Evolutionary conservation across 192 early-diverging fungal species (phyloP), one percentile per base, ranked within the genome.

Genomic region (Mortierella antarctica): DNA sequence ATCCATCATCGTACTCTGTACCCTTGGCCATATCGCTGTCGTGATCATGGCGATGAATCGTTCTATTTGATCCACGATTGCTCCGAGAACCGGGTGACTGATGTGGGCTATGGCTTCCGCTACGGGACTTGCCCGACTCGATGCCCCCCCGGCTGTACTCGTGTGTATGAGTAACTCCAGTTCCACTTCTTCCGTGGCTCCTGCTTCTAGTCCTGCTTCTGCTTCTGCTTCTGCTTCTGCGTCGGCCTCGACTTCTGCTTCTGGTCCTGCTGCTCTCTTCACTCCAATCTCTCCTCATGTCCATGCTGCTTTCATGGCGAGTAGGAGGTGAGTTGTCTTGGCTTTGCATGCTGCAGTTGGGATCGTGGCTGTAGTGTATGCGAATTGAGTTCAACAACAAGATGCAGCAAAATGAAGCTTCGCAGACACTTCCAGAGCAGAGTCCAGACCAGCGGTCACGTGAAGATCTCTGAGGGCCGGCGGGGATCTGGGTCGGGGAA

Each of bases 31-130:
- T 31, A 55, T 55, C 54, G 15, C 54, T 1, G 54, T 55, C 54
- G 54, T 55, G 54, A 55, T 55, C 3, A 20, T 55, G n/a, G 17
- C 54, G 11, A 20, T 18, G 50, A 53, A 42, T 67, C 65, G 39
- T 57, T 67, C 65, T 67, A 57, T 12, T 13, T 13, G 57, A 39
- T 44, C 23, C 57, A 14, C 40, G 31, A 3, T 3, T 31, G 31
- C 31, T 31, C 31, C 31, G 31, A 31, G 31, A 31, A 3, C 31
- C 31, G 31, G 31, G 31, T 31, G 31, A 31, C 3, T 31, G 31
- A 31, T 40, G 45, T 17, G 74, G 74, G 48, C 74, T 76, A 39
- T 40, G 56, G 12, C 71, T 73, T 7, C 41, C 60, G 7, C 52
- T 7, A 39, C 71, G 62, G 41, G 23, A 23, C 5, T 48, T 71